phyloP scores from a whole-genome alignment of 495 filamentous ascomycete genomes.

The Echria macrotheca region DNA sequence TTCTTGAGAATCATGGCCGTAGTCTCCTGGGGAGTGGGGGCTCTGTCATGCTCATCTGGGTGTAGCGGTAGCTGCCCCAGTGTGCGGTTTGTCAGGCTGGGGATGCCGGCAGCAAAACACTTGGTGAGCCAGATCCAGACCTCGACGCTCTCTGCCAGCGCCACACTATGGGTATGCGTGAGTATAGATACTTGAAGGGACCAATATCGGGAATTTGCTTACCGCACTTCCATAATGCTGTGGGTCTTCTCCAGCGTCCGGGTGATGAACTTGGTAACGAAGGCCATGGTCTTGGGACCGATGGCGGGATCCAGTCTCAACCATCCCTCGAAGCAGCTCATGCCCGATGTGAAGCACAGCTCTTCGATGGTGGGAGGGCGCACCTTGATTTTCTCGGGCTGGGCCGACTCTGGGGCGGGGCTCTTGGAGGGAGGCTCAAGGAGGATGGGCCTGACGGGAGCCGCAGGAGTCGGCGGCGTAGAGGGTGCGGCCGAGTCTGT shows the following conservation, averaged over 20 bases:
- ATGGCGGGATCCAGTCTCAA: conserved; percentile 45
- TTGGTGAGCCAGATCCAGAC: conserved; percentile 63
- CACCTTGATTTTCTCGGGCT: not conserved
- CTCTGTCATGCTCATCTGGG: conserved; percentile 40
- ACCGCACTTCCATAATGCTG: conserved; percentile 49
- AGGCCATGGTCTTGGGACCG: conserved; percentile 42
- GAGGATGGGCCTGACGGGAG: not conserved
- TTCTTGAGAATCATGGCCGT: conserved; percentile 75
- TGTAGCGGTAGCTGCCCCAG: conserved; percentile 28
- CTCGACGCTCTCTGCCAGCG: conserved; percentile 52
- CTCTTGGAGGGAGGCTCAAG: not conserved
- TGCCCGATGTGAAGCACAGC: conserved; percentile 45
- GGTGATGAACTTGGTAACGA: conserved; percentile 45
- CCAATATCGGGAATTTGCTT: no score
- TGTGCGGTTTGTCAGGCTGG: conserved; percentile 31
- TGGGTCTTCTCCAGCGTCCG: conserved; percentile 50
- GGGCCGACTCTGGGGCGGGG: not conserved
- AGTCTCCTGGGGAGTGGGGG: conserved; percentile 50
- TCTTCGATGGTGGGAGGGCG: conserved; percentile 42
- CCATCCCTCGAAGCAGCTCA: conserved; percentile 52
- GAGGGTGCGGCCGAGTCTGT: no score
- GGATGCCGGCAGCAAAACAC: conserved; percentile 34
- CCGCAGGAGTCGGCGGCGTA: no score
- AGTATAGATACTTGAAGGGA: no score
- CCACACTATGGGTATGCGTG: conserved; percentile 46